phyloP scores from a whole-genome alignment of 2,329 filamentous ascomycete genomes.

The Sporothrix brasiliensis region DNA sequence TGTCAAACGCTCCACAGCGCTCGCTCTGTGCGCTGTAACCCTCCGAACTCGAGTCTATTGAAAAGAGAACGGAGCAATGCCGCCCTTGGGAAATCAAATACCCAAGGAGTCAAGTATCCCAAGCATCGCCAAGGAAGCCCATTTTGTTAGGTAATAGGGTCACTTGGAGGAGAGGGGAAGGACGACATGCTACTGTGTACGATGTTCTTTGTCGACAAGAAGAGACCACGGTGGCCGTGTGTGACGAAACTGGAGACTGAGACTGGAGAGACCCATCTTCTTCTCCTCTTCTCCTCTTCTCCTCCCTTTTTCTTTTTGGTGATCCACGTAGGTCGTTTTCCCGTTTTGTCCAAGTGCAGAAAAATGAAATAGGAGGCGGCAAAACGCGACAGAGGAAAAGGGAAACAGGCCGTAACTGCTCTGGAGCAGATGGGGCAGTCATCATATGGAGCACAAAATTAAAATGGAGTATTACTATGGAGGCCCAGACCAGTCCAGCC shows the following conservation, averaged over 20 bases:
- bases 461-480: neutral
- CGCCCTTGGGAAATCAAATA: neutral
- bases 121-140: neutral
- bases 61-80: constrained; percentile 6
- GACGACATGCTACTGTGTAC: no score
- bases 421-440: no score
- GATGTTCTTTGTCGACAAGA: neutral
- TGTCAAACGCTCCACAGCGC: neutral
- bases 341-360: constrained; percentile 4
- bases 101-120: no score
- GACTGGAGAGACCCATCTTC: no score
- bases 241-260: neutral
- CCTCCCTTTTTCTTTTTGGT: neutral
- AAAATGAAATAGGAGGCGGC: constrained; percentile 8
- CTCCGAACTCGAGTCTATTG: constrained; percentile 3
- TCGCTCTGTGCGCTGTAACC: constrained; percentile 6
- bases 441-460: neutral
- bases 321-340: neutral
- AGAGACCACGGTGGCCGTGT: neutral
- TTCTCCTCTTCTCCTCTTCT: neutral
- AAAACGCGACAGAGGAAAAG: neutral
- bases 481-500: no score
- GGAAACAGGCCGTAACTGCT: neutral
- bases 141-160: constrained; percentile 22
- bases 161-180: neutral